Evolutionary conservation across 106 monocot genomes (phyloP), one percentile per base, ranked within the genome.

Genomic region (Xerophyta viscosa): DNA sequence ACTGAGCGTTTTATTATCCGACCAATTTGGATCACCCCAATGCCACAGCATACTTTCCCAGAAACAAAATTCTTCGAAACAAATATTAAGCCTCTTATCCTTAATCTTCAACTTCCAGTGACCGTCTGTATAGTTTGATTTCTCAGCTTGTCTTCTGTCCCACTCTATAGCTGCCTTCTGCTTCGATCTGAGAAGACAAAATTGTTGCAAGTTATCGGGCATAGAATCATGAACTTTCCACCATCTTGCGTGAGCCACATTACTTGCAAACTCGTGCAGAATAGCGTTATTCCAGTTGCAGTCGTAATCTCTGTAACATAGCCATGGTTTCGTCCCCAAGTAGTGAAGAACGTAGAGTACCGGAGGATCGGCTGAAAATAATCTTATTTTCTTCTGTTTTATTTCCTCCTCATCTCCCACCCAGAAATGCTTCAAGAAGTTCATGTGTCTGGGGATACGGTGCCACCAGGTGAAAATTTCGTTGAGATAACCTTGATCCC

Each of bases 391-490:
- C 57, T 27, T 62, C 48, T 50, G 54, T 39, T 65, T 73, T 3
- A 33, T 69, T 47, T 65, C 61, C 28, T 52, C 62, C 19, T 45
- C 30, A 24, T 77, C 77, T 6, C 77, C 82, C 0, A 47, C 50
- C 82, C 77, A 82, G 62, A 73, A 77, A 57, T 82, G 77, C 77
- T 82, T 82, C 57, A 82, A 41, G 47, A 66, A 82, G 28, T 82
- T 82, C 69, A 77, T 73, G 53, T 66, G 63, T 62, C 55, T 61
- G 0, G 82, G 82, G 14, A 82, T 57, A 0, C 82, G 64, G 53
- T 82, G 77, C 82, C 82, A 82, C 82, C 82, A 82, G 19, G 77
- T 61, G 41, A 73, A 82, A 18, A 82, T 62, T 41, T 82, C 72
- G 48, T 82, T 82, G 21, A 82, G 41, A 58, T 77, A 82, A 10